Evolutionary conservation across 2,329 filamentous ascomycete species (phyloP), one percentile per base, ranked within the genome.

Genomic region (Leptodontidium sp.): DNA sequence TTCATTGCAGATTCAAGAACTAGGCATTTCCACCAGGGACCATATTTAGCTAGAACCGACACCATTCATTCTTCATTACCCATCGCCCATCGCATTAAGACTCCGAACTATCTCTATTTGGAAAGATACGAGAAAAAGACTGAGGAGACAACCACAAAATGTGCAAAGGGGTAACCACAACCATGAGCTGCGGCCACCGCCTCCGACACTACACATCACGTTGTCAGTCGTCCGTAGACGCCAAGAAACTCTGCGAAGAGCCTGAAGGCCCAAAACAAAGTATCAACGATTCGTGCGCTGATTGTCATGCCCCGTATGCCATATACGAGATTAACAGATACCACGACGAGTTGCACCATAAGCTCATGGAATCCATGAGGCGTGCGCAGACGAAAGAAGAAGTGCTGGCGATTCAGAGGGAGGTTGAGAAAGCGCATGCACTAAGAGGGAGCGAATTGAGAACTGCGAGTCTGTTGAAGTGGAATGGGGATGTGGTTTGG

Each of bases 221-320:
- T 32, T 69, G 64, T 52, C 29, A 49, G 21, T 50, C 21, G 2
- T 62, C 57, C 32, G 9, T 29, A 21, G 9, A 32, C 29, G 26
- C 26, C 14, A 9, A 47, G 7, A 38, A 35, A n/a, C 57, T 50
- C n/a, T 71, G 67, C 58, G 43, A 35, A 11, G 47, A 35, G n/a
- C 45, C 65, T 17, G 26, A 29, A 24, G 68, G 67, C 17, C 57
- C 58, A 7, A 64, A 15, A 1, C 32, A 65, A 6, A n/a, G 35
- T 15, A 59, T 82, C 53, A 68, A 77, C 52, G 80, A 80, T 70
- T 80, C 78, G n/a, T 82, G 81, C 72, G 77, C 79, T 8, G 62
- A 70, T 6, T 83, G 81, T 69, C 79, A 82, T 61, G 76, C 78
- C 0, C 74, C 74, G 0, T 74, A 75, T 55, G 67, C 67, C 24